Evolutionary conservation across 2,329 filamentous ascomycete species (phyloP), one percentile per base, ranked within the genome.

Genomic region (Fusarium sp.): DNA sequence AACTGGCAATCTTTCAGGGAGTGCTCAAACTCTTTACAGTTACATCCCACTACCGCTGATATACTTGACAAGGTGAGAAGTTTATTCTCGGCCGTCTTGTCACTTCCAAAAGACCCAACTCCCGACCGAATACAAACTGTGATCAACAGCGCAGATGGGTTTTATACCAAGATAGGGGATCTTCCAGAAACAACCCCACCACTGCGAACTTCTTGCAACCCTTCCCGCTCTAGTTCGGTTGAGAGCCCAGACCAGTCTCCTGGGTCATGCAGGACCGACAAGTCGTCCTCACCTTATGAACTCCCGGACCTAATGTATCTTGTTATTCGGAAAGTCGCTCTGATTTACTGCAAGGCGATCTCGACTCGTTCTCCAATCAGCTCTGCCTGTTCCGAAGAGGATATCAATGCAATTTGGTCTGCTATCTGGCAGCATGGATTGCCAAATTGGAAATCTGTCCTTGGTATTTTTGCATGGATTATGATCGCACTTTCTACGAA

Each of bases 21-120:
- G 32, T 84, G 80, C 22, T 78, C 78, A 27, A 79, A 80, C 13
- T 78, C 80, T 0, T 74, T 86, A 4, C 76, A 78, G n/a, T 76
- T 87, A n/a, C 83, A 86, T 53, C 77, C 79, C 2, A 77, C 78
- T 53, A 84, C 84, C 2, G 84, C 85, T 7, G 78, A 81, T 16
- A 84, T 88, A 54, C 81, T 88, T 5, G 86, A 88, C 57, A 82
- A 85, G 51, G 82, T 86, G 75, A 81, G 85, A 7, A 82, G 82
- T 24, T 76, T 88, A 2, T 78, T 86, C n/a, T 74, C 78, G 12
- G 74, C 81, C 5, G 81, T 86, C 0, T 66, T 85, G 8, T 74
- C 78, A 1, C 74, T 85, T n/a, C 80, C 83, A 0, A 62, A 71
- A 3, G 47, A 76, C 1, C 72, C 83, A 5, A 77, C 79, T 0